Percentiles rank a stretch among this genome's conserved stretches.
Conservation (phyloP, 1,284 basidiomycete species). For the Stereum hirsutum region DNA sequence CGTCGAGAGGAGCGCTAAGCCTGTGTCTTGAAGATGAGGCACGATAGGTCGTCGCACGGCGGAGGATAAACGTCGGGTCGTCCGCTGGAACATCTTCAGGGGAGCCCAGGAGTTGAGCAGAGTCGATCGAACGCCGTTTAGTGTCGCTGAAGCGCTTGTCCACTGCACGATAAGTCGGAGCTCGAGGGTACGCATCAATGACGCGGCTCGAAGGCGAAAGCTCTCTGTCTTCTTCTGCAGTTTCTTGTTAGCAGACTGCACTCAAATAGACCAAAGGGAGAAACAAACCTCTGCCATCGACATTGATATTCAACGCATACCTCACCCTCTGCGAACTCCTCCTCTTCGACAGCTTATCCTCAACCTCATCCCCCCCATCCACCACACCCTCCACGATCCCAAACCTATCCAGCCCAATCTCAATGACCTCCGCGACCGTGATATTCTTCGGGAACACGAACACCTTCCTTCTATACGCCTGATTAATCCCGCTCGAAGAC, state of each 20-base stretch:
- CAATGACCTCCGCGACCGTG: conserved; percentile 94
- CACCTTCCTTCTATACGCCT: conserved; percentile 59
- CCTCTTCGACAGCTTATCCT: conserved; percentile 81
- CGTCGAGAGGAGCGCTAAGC: conserved; percentile 66
- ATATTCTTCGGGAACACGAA: conserved; percentile 89
- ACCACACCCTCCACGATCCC: conserved; percentile 94
- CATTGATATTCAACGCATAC: conserved; percentile 63
- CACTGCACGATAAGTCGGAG: conserved; percentile 61
- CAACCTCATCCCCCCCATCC: conserved; percentile 95
- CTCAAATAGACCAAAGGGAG: conserved; percentile 3
- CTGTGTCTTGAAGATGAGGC: conserved; percentile 56
- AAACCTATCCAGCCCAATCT: conserved; percentile 84
- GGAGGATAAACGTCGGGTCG: conserved; percentile 87
- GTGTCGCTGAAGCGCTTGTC: conserved; percentile 51
- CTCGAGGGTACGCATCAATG: conserved; percentile 76
- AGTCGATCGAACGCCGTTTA: conserved; percentile 86
- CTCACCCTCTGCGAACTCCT: conserved; percentile 72
- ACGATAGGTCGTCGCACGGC: conserved; percentile 66
- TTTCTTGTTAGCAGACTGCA: conserved; percentile 5
- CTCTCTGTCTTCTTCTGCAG: conserved; percentile 49
- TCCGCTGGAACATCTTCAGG: conserved; percentile 69
- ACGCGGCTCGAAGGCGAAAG: conserved; percentile 72
- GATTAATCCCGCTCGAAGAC: conserved; percentile 39
- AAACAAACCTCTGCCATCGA: conserved; percentile 56
- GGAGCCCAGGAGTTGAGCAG: conserved; percentile 59